Evolutionary conservation across 2,329 filamentous ascomycete genomes (phyloP).

Genomic region (Reticulascus tulasneorum): DNA sequence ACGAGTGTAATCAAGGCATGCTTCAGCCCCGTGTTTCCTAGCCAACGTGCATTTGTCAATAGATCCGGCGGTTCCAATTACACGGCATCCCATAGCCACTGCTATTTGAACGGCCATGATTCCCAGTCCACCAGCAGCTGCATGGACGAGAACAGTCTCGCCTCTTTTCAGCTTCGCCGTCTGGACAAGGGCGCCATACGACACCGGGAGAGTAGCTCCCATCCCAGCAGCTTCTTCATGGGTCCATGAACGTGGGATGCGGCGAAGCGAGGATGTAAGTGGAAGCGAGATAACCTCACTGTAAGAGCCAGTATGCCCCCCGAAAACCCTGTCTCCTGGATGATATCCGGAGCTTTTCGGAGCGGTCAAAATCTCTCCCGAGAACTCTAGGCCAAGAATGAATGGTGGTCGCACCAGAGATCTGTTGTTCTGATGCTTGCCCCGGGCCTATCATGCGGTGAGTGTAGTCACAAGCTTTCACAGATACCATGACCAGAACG

Average conservation of each 20-base stretch:
- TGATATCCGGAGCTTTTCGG: conserved; percentile 30
- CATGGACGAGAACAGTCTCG: conserved; percentile 50
- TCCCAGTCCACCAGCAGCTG: conserved; percentile 52
- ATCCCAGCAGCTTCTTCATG: conserved; percentile 49
- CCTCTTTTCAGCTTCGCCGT: conserved; percentile 36
- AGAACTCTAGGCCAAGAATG: conserved; percentile 56
- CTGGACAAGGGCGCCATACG: conserved; percentile 44
- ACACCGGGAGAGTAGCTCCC: conserved; percentile 48
- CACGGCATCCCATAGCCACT: conserved; percentile 45
- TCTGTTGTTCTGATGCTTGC: conserved; percentile 57
- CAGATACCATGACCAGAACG: conserved; percentile 14
- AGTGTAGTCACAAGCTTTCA: neutral
- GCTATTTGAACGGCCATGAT: conserved; percentile 54
- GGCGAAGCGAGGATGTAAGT: conserved; percentile 29
- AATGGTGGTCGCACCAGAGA: conserved; percentile 54
- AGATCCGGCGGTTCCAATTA: conserved; percentile 49
- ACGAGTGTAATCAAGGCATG: conserved; percentile 35
- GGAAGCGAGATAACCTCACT: conserved; percentile 45
- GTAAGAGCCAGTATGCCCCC: conserved; percentile 46
- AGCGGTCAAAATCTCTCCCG: conserved; percentile 43
- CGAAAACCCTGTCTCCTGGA: conserved; percentile 51
- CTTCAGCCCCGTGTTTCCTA: conserved; percentile 32
- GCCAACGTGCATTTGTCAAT: conserved; percentile 39
- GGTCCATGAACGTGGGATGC: conserved; percentile 40
- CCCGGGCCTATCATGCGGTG: conserved; percentile 35